These are phyloP conservation scores for Apophysomyces ossiformis DNA, from an alignment of 371 early-diverging fungal species.

Conservation along the genomic window DNA sequence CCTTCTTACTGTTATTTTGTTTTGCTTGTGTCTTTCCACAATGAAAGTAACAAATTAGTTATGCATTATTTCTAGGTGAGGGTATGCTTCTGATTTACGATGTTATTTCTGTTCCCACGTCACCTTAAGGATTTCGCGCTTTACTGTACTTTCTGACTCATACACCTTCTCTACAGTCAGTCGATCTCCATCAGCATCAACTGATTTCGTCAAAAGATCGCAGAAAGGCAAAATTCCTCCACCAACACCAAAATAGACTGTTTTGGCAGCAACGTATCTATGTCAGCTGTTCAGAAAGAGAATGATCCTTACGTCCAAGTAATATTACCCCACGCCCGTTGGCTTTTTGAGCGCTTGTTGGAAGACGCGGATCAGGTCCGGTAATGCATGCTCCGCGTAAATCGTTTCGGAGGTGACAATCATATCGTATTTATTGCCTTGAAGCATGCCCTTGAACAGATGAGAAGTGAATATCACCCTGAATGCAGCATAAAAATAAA, in stretches of 20 bases:
- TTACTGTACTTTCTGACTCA: constrained; percentile 70
- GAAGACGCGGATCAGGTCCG: constrained; percentile 65
- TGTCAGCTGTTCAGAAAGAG: too few species aligned
- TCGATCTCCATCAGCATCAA: constrained; percentile 60
- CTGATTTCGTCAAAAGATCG: constrained; percentile 38
- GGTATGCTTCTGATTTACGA: background rate
- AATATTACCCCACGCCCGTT: constrained; percentile 68
- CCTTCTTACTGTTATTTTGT: too few species aligned
- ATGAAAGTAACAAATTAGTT: too few species aligned
- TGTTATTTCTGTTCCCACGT: constrained; percentile 48
- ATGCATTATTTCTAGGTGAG: too few species aligned
- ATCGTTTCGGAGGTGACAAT: constrained; percentile 95
- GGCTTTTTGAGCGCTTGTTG: constrained; percentile 66
- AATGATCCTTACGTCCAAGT: too few species aligned
- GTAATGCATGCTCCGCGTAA: constrained; percentile 74
- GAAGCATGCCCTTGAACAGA: background rate
- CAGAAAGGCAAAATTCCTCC: constrained; percentile 79
- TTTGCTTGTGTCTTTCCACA: too few species aligned
- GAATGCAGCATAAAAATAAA: background rate
- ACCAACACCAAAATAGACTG: constrained; percentile 91
- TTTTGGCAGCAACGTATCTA: constrained; percentile 90
- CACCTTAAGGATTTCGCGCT: constrained; percentile 81
- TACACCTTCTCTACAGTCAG: constrained; percentile 64
- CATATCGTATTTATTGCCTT: constrained; percentile 72
- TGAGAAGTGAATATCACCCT: background rate